Percentiles rank a stretch among this genome's conserved stretches.
Conservation (phyloP, 2,329 filamentous ascomycete genomes). For the Parascedosporium putredinis region DNA sequence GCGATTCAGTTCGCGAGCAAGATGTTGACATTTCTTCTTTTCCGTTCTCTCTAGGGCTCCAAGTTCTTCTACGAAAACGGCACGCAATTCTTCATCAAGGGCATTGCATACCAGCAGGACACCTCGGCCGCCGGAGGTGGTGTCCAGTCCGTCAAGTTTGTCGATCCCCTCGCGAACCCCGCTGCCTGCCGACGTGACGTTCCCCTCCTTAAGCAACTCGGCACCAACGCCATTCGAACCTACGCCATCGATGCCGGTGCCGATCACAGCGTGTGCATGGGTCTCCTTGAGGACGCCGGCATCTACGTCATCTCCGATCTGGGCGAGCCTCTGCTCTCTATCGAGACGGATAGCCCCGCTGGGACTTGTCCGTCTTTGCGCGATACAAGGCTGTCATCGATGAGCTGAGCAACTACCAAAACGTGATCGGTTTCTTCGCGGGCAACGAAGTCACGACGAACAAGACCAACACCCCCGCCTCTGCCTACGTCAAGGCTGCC, state of each 20-base stretch:
- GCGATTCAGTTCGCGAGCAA: neutral
- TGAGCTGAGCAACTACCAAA: constrained; percentile 69
- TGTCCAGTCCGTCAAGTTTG: constrained; percentile 44
- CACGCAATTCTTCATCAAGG: constrained; percentile 68
- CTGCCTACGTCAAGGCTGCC: constrained; percentile 93
- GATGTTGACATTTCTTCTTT: constrained; percentile 3
- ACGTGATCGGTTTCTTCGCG: constrained; percentile 94
- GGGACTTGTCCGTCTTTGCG: constrained; percentile 67
- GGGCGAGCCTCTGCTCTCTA: constrained; percentile 69
- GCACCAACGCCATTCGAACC: constrained; percentile 88
- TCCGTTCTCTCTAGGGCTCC: constrained; percentile 41
- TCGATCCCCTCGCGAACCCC: constrained; percentile 70
- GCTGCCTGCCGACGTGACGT: constrained; percentile 73
- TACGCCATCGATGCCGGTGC: constrained; percentile 78
- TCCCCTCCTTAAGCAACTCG: constrained; percentile 64
- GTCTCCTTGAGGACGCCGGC: constrained; percentile 65
- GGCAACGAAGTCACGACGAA: constrained; percentile 95
- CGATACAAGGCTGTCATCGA: constrained; percentile 84
- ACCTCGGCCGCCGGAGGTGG: constrained; percentile 43
- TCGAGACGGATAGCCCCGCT: constrained; percentile 71
- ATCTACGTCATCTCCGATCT: constrained; percentile 96
- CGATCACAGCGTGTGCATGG: constrained; percentile 80
- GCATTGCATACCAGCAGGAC: constrained; percentile 91
- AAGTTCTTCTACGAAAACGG: constrained; percentile 84
- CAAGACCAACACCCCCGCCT: constrained; percentile 77